These are phyloP conservation scores for Cicer arietinum DNA, from an alignment of 306 rosid species.

Conservation along the genomic window DNA sequence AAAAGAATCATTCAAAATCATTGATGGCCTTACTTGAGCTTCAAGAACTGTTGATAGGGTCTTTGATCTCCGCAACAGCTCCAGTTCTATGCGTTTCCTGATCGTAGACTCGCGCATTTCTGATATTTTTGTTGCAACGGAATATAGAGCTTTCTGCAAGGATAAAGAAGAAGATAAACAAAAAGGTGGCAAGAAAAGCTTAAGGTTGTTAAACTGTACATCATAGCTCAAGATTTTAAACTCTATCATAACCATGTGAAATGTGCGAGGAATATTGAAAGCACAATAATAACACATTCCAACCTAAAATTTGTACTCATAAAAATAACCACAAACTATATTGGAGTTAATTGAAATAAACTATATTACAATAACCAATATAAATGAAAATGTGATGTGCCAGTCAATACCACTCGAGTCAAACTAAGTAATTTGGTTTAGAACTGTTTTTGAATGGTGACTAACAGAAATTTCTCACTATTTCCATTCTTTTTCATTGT, in stretches of 20 bases:
- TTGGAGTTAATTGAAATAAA: conserved; percentile 8
- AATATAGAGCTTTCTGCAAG: conserved; percentile 69
- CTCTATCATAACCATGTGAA: conserved; percentile 17
- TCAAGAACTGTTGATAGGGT: conserved; percentile 69
- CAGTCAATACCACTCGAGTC: neutral
- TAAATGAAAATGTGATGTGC: conserved; percentile 26
- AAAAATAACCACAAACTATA: neutral
- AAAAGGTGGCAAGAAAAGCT: conserved; percentile 32
- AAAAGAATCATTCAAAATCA: conserved; percentile 18
- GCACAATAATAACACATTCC: neutral
- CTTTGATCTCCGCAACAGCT: conserved; percentile 64
- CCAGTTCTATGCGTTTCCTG: conserved; percentile 66
- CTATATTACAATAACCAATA: conserved; percentile 17
- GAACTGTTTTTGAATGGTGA: neutral
- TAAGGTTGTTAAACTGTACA: conserved; percentile 37
- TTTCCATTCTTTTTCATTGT: neutral
- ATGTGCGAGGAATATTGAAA: conserved; percentile 30
- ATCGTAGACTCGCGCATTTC: conserved; percentile 67
- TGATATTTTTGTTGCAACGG: conserved; percentile 60
- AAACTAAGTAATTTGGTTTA: conserved; percentile 14
- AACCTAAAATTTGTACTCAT: neutral
- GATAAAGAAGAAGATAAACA: conserved; percentile 28
- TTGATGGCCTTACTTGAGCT: conserved; percentile 65
- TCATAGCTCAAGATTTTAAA: conserved; percentile 7
- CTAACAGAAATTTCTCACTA: neutral